Conservation (phyloP, 129 eudicot species). For the Cynara cardunculus region DNA sequence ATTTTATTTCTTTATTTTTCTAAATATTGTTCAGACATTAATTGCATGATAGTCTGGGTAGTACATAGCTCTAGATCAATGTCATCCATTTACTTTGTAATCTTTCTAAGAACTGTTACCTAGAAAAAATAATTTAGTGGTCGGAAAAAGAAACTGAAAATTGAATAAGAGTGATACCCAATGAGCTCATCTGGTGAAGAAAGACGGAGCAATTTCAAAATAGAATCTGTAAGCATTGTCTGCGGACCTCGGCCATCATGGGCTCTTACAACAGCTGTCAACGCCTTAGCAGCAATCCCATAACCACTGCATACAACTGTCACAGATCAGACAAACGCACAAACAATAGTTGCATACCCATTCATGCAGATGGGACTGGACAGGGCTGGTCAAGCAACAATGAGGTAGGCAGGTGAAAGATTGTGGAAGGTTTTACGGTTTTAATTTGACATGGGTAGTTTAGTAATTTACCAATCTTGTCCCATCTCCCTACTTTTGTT, state of each 20-base stretch:
- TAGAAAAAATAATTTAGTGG: not conserved
- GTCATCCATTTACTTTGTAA: not conserved
- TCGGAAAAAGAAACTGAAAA: not conserved
- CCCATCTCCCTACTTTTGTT: not conserved
- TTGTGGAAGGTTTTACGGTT: not conserved
- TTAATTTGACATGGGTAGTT: not conserved
- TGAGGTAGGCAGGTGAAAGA: too few relatives aligned
- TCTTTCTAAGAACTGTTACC: not conserved
- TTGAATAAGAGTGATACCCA: constrained; percentile 47
- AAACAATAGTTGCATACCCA: not conserved
- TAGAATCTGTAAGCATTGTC: constrained; percentile 66
- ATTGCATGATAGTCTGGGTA: not conserved
- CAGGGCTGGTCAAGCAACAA: too few relatives aligned
- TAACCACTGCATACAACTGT: constrained; percentile 60
- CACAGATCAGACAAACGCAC: not conserved
- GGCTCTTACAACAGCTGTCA: constrained; percentile 77
- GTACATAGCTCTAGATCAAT: not conserved
- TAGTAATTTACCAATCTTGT: not conserved
- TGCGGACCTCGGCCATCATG: constrained; percentile 84
- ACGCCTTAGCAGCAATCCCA: constrained; percentile 78
- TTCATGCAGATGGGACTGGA: not conserved
- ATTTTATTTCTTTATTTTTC: not conserved
- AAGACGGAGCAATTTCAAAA: constrained; percentile 48
- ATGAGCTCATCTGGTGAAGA: constrained; percentile 81
- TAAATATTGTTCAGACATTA: not conserved